Percentiles rank a stretch among this genome's conserved stretches.
These are phyloP conservation scores for Pyricularia pennisetigena DNA, from an alignment of 2,329 filamentous ascomycete genomes.

Conservation along the genomic window DNA sequence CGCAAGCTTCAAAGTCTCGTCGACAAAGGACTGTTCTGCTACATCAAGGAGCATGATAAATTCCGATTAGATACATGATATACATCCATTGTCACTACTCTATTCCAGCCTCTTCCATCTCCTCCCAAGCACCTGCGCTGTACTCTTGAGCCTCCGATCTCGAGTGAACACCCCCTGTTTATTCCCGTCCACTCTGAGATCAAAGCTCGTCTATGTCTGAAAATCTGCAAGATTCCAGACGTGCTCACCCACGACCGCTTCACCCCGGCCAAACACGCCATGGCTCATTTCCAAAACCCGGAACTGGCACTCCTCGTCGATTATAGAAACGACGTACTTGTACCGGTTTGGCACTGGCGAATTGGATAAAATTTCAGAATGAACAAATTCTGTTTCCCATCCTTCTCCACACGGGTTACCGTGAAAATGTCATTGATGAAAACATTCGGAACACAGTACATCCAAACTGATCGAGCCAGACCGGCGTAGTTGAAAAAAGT, in stretches of 20 bases:
- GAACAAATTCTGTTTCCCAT: slow-evolving; percentile 7
- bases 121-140: slow-evolving; percentile 10
- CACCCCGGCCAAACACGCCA: slow-evolving; percentile 18
- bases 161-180: slow-evolving; percentile 17
- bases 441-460: slow-evolving; percentile 14
- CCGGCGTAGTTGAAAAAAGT: slow-evolving; percentile 22
- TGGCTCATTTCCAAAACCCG: slow-evolving; percentile 18
- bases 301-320: slow-evolving; percentile 17
- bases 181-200: slow-evolving; percentile 14
- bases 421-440: slow-evolving; percentile 17
- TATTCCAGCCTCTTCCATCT: slow-evolving; percentile 8
- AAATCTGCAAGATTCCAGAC: slow-evolving; percentile 18
- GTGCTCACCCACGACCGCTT: slow-evolving; percentile 18
- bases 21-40: no score
- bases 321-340: slow-evolving; percentile 1
- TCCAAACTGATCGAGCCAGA: slow-evolving; percentile 17
- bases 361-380: slow-evolving; percentile 8
- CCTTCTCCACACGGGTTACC: slow-evolving; percentile 11
- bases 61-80: no score
- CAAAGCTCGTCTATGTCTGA: slow-evolving; percentile 10
- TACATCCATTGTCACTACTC: no score
- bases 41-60: no score
- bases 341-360: not conserved
- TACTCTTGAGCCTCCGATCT: slow-evolving; percentile 13
- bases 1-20: no score